A percentile compares a stretch with the other conserved stretches of the same genome.
Conservation (phyloP, 2,329 filamentous ascomycete species). For the Fusarium verrucosum region DNA sequence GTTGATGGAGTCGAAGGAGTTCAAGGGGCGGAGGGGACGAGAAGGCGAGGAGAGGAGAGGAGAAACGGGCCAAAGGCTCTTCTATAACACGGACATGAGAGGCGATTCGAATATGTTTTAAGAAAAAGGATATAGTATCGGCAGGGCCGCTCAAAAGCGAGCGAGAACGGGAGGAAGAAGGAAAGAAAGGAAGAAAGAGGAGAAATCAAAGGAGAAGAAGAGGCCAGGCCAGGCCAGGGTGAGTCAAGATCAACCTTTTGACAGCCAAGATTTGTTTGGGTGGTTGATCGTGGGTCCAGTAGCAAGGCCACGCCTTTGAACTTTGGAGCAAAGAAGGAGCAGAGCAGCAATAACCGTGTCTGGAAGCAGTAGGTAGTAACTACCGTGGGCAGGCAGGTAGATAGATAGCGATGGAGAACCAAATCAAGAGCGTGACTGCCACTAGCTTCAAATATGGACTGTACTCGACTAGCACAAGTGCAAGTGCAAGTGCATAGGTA, state of each 20-base stretch:
- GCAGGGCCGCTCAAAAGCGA: slow-evolving; percentile 36
- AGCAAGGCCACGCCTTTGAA: background rate
- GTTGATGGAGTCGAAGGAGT: slow-evolving; percentile 24
- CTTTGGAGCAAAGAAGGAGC: background rate
- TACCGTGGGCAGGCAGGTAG: too few relatives aligned
- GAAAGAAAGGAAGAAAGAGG: slow-evolving; percentile 22
- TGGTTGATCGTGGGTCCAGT: slow-evolving; percentile 38
- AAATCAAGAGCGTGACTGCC: slow-evolving; percentile 30
- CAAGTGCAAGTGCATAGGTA: slow-evolving; percentile 6
- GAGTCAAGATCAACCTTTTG: slow-evolving; percentile 39
- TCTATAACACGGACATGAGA: slow-evolving; percentile 52
- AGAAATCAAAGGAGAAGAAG: slow-evolving; percentile 30
- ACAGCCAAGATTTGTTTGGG: slow-evolving; percentile 26
- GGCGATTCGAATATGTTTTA: slow-evolving; percentile 18
- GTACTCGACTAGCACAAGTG: background rate
- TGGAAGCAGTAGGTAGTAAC: background rate
- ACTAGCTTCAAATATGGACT: slow-evolving; percentile 16
- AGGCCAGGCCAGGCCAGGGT: slow-evolving; percentile 20
- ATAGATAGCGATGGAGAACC: slow-evolving; percentile 1
- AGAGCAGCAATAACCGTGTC: background rate
- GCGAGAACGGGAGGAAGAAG: slow-evolving; percentile 19
- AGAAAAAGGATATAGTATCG: slow-evolving; percentile 3
- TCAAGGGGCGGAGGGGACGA: slow-evolving; percentile 16
- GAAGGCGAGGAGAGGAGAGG: slow-evolving; percentile 29
- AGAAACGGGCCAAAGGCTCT: slow-evolving; percentile 41